phyloP scores from a whole-genome alignment of 2,329 filamentous ascomycete genomes.

The Aspergillus transmontanensis region DNA sequence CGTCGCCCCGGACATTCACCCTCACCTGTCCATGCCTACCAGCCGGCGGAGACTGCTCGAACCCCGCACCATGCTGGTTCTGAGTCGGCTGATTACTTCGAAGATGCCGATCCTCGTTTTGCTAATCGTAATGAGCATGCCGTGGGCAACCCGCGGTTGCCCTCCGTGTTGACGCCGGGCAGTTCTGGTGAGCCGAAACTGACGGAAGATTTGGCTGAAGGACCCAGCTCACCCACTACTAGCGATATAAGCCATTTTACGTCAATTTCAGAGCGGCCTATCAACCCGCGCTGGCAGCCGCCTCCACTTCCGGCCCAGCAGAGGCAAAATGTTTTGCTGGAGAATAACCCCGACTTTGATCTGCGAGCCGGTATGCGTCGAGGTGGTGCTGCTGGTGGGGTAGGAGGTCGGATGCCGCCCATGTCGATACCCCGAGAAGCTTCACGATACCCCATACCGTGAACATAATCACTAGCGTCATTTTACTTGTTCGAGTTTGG shows the following conservation, averaged over 20 bases:
- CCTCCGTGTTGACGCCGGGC: constrained; percentile 43
- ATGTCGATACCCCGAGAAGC: constrained; percentile 20
- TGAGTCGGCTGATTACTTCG: constrained; percentile 69
- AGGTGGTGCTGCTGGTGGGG: constrained; percentile 21
- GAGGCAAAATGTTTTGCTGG: constrained; percentile 72
- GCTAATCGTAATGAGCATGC: constrained; percentile 46
- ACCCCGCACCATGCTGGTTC: constrained; percentile 31
- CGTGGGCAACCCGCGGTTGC: constrained; percentile 30
- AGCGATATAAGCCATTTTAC: constrained; percentile 87
- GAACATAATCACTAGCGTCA: constrained; percentile 12
- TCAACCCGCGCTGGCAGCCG: constrained; percentile 82
- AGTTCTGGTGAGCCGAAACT: constrained; percentile 41
- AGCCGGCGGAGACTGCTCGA: constrained; percentile 25
- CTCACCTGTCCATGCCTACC: constrained; percentile 25
- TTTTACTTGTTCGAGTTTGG: background rate
- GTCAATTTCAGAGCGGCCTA: constrained; percentile 80
- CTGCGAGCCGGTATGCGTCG: constrained; percentile 53
- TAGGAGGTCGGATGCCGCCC: constrained; percentile 30
- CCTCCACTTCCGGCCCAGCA: constrained; percentile 48
- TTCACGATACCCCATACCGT: constrained; percentile 30
- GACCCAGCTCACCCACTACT: constrained; percentile 69
- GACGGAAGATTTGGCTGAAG: constrained; percentile 59
- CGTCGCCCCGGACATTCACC: constrained; percentile 15
- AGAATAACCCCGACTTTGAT: constrained; percentile 83
- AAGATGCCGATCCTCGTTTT: constrained; percentile 91